A percentile compares a stretch with the other conserved stretches of the same genome.
phyloP scores from a whole-genome alignment of 768 basidiomycete genomes.

The Boletus subcaerulescens region DNA sequence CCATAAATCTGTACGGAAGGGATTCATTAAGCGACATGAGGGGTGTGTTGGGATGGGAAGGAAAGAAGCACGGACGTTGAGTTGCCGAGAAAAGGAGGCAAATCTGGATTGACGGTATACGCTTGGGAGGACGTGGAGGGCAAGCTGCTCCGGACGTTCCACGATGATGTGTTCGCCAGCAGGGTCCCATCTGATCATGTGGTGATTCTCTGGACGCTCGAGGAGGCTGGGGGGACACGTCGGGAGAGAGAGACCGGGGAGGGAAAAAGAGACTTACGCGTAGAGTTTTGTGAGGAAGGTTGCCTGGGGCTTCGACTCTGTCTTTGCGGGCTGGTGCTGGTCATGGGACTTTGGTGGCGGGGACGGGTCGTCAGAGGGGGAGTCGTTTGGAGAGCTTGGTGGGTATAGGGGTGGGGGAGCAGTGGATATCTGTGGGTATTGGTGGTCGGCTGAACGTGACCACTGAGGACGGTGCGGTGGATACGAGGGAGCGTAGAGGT shows the following conservation, averaged over 20 bases:
- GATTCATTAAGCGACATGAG: constrained; percentile 23
- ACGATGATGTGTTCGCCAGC: constrained; percentile 95
- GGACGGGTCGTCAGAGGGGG: constrained; percentile 49
- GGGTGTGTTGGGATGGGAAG: constrained; percentile 23
- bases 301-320: constrained; percentile 80
- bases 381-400: constrained; percentile 39
- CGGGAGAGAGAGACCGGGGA: constrained; percentile 11
- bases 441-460: constrained; percentile 33
- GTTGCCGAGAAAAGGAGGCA: constrained; percentile 95
- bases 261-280: constrained; percentile 59
- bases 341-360: constrained; percentile 33
- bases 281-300: constrained; percentile 98
- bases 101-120: constrained; percentile 97
- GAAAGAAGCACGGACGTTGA: constrained; percentile 69
- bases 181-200: constrained; percentile 96
- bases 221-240: constrained; percentile 56
- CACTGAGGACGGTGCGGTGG: constrained; percentile 34
- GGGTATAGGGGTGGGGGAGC: constrained; percentile 33
- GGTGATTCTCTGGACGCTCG: constrained; percentile 89
- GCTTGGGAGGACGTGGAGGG: constrained; percentile 88
- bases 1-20: constrained; percentile 78
- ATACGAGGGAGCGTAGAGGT: constrained; percentile 46
- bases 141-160: constrained; percentile 89
- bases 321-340: constrained; percentile 57
- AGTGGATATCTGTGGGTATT: constrained; percentile 34